Conservation (phyloP, 1,139 yeast genomes). For the Saccharomycopsis crataegensis region DNA sequence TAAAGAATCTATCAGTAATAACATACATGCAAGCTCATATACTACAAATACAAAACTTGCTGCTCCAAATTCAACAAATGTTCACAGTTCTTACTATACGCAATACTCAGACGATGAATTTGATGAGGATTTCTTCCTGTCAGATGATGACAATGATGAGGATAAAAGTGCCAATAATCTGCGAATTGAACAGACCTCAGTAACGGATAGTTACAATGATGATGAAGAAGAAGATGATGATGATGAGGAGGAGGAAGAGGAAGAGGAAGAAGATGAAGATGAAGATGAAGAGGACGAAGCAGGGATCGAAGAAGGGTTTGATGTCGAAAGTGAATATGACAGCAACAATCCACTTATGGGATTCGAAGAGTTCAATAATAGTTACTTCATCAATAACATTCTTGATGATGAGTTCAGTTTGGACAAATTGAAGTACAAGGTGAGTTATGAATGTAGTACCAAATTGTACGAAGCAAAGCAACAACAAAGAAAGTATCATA, state of each 20-base stretch:
- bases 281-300: not conserved
- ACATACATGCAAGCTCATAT: not conserved
- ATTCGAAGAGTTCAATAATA: constrained; percentile 18
- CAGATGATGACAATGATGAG: constrained; percentile 2
- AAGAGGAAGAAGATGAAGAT: not conserved
- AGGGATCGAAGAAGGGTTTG: constrained; percentile 6
- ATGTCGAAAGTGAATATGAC: constrained; percentile 18
- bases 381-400: constrained; percentile 16
- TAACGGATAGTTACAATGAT: not conserved
- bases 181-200: not conserved
- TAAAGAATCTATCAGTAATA: not conserved
- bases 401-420: constrained; percentile 13
- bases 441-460: constrained; percentile 15
- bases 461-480: constrained; percentile 1
- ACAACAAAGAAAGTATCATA: not conserved
- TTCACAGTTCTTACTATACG: not conserved
- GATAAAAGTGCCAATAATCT: not conserved
- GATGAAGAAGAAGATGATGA: constrained; percentile 4
- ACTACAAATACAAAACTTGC: not conserved
- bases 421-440: constrained; percentile 17
- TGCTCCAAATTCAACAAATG: no score
- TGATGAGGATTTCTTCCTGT: constrained; percentile 13
- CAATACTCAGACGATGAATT: constrained; percentile 9
- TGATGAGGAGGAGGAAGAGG: constrained; percentile 7
- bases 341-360: constrained; percentile 17